Conservation (phyloP, 2,329 filamentous ascomycete genomes). For the Aspergillus costaricaensis region DNA sequence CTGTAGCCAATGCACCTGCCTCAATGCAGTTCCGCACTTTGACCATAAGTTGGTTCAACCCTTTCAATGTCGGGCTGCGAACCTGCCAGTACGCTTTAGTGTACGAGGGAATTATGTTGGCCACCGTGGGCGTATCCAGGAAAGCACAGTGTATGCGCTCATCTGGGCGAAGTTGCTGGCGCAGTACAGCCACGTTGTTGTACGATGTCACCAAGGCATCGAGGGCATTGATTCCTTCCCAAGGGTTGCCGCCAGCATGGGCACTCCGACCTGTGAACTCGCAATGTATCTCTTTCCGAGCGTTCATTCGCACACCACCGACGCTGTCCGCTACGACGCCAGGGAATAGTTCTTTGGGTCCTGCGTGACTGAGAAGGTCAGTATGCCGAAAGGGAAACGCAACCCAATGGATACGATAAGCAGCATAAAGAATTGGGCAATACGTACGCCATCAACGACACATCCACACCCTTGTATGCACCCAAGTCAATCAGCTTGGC, state of each 20-base stretch:
- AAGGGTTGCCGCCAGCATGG: slow-evolving; percentile 60
- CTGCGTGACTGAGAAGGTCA: slow-evolving; percentile 26
- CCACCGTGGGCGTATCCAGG: slow-evolving; percentile 53
- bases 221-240: slow-evolving; percentile 62
- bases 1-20: slow-evolving; percentile 39
- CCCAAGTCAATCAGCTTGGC: slow-evolving; percentile 47
- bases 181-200: slow-evolving; percentile 51
- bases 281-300: slow-evolving; percentile 39
- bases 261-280: slow-evolving; percentile 55
- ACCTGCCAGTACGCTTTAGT: slow-evolving; percentile 51
- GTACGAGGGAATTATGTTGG: slow-evolving; percentile 60
- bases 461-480: slow-evolving; percentile 44
- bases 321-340: slow-evolving; percentile 26
- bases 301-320: slow-evolving; percentile 35
- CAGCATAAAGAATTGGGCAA: too few species aligned
- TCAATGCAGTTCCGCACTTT: slow-evolving; percentile 39
- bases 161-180: slow-evolving; percentile 58
- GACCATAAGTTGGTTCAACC: slow-evolving; percentile 37
- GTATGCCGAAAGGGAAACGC: background rate
- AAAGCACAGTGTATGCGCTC: slow-evolving; percentile 59
- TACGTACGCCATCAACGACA: slow-evolving; percentile 48
- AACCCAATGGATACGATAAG: too few species aligned
- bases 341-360: slow-evolving; percentile 28
- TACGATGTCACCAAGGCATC: slow-evolving; percentile 57
- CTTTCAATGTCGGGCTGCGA: slow-evolving; percentile 46